Percentiles rank a stretch among this genome's conserved stretches.
Conservation (phyloP, 208 protist species). For the Trypanosoma conorhini region DNA sequence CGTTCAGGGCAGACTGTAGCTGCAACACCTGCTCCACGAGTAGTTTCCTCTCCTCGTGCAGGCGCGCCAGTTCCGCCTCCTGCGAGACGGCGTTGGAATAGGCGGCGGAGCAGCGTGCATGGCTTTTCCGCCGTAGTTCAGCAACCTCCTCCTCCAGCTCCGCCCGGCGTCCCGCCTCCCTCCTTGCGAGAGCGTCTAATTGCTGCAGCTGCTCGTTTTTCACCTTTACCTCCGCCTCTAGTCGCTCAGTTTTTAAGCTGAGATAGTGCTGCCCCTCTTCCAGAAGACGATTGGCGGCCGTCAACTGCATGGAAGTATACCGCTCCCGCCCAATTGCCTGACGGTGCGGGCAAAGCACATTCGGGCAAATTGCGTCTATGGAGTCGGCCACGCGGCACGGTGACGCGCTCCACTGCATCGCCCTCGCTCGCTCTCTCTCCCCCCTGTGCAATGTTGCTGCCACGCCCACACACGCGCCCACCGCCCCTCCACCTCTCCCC, state of each 20-base stretch:
- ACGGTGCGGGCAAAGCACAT: conserved; percentile 11
- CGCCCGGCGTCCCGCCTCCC: conserved; percentile 1
- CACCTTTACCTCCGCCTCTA: conserved; percentile 2
- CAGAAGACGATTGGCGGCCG: conserved; percentile 12
- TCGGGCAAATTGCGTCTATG: neutral
- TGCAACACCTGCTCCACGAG: conserved; percentile 19
- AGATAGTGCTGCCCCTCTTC: conserved; percentile 12
- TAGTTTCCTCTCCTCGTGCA: conserved; percentile 11
- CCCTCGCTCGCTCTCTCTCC: neutral
- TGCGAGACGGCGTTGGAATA: neutral
- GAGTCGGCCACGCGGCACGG: neutral
- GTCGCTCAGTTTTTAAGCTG: neutral
- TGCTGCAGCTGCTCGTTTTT: conserved; percentile 2
- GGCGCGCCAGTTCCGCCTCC: neutral
- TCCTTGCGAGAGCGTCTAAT: neutral
- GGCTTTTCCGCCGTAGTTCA: neutral
- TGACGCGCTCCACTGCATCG: neutral
- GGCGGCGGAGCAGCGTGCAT: neutral
- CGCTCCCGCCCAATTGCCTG: conserved; percentile 12
- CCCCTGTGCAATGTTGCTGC: neutral
- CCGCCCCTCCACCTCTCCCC: neutral
- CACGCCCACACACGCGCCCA: neutral
- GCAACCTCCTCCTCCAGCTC: conserved; percentile 13
- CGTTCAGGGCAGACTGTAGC: conserved; percentile 18
- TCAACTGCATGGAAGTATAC: conserved; percentile 13